phyloP scores from a whole-genome alignment of 305 asterid genomes.

The Stenogyne calaminthoides region DNA sequence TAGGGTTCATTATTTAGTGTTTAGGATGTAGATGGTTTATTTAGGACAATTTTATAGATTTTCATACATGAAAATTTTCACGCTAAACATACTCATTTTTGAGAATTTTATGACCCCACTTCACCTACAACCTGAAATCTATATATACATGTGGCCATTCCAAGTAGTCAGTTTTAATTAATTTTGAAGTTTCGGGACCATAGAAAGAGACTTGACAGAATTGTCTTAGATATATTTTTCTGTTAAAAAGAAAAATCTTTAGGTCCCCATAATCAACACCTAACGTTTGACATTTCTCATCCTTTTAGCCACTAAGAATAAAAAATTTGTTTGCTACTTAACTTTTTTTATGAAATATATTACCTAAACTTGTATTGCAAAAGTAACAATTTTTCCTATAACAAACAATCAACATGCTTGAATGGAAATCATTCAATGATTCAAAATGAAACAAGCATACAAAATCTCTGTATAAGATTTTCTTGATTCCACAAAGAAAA shows the following conservation, averaged over 20 bases:
- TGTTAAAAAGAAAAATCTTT: neutral
- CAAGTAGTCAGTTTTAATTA: neutral
- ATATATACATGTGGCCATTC: neutral
- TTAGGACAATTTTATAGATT: no score
- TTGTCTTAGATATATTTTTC: neutral
- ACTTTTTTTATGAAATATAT: no score
- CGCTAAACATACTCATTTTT: constrained; percentile 19
- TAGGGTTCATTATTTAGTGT: no score
- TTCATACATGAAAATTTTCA: no score
- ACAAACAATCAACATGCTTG: neutral
- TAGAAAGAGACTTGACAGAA: constrained; percentile 14
- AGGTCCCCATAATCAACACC: constrained; percentile 29
- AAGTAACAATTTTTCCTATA: neutral
- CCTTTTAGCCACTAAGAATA: neutral
- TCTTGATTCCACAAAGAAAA: neutral
- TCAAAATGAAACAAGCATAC: neutral
- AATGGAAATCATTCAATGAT: neutral
- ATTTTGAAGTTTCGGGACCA: constrained; percentile 4
- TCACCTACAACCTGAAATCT: neutral
- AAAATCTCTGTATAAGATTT: neutral
- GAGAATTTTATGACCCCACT: constrained; percentile 23
- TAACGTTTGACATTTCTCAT: constrained; percentile 15
- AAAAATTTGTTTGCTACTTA: neutral
- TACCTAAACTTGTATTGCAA: neutral
- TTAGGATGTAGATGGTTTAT: no score